These are phyloP conservation scores for Pseudogymnoascus sp. DNA, from an alignment of 2,329 filamentous ascomycete genomes.

Conservation along the genomic window DNA sequence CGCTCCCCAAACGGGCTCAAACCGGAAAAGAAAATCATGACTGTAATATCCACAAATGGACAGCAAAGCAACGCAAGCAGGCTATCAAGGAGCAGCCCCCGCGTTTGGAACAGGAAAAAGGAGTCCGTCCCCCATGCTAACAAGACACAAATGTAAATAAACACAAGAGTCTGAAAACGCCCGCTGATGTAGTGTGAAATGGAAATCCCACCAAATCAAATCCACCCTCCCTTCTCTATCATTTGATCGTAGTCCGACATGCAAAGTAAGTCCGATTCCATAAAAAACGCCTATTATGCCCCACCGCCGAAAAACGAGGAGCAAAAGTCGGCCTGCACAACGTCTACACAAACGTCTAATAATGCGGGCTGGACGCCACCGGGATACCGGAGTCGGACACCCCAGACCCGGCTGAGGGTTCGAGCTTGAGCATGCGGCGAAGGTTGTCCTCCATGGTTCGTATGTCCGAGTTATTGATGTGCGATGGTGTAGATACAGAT, in stretches of 20 bases:
- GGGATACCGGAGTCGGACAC: constrained; percentile 3
- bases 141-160: not conserved
- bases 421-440: constrained; percentile 26
- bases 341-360: not conserved
- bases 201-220: not conserved
- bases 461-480: constrained; percentile 16
- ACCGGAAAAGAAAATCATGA: not conserved
- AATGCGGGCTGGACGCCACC: not conserved
- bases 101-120: not conserved
- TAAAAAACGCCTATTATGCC: not conserved
- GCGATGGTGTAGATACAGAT: not conserved
- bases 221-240: not conserved
- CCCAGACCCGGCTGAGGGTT: constrained; percentile 17
- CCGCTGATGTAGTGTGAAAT: not conserved
- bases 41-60: not conserved
- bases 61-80: not conserved
- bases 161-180: not conserved
- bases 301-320: not conserved
- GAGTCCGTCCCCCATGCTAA: not conserved
- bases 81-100: not conserved
- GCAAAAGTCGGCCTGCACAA: not conserved
- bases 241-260: constrained; percentile 1
- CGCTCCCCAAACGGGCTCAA: not conserved
- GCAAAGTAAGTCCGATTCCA: not conserved
- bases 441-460: constrained; percentile 28